Base-by-base conservation (phyloP, 768 basidiomycete species). In the Coprinopsis sp. region DNA sequence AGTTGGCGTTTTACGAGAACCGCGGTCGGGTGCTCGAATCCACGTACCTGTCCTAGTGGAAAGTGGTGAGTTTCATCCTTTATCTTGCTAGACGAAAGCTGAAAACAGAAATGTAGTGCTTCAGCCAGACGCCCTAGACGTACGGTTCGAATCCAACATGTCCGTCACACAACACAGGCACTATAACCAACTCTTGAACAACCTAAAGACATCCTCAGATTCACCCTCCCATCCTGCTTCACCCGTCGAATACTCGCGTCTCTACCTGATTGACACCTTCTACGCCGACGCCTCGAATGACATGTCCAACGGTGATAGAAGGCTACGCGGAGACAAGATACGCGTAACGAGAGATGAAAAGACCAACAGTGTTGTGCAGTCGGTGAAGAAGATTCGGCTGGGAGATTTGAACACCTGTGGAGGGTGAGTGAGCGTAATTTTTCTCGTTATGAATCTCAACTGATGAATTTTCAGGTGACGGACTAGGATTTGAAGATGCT, bases 121-220 rank as follows among this genome's bases (percentile, higher is more conserved):
- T 6, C 54, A 66, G 4, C 82, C 85, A 7, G 78, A 84, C 42
- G 67, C 61, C 27, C 51, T 77, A 3, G 82, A 88, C 40, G 60
- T 82, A 46, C 81, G 82, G 11, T 97, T 97, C 63, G 88, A 93
- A 63, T 87, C 91, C 50, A 93, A 95, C 61, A 97, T 99, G 94
- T 78, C 89, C 33, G 66, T 74, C 52, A 91, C 95, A 60, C 58
- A 98, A 65, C 93, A 98, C 65, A 81, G 79, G 61, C 82, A 87
- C 55, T 92, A 79, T 68, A 98, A 98, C 59, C 70, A 65, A 11
- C 74, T 93, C 24, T 78, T 99, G n/a, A 99, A 98, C 67, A 69
- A 78, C 3, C 80, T 91, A 51, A 86, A 70, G 13, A 65, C 73
- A 14, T 80, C 83, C 6, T 56, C 67, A 18, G n/a, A n/a, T 70